Evolutionary conservation across 192 early-diverging fungal genomes (phyloP).

Genomic region (Coemansia sp.): DNA sequence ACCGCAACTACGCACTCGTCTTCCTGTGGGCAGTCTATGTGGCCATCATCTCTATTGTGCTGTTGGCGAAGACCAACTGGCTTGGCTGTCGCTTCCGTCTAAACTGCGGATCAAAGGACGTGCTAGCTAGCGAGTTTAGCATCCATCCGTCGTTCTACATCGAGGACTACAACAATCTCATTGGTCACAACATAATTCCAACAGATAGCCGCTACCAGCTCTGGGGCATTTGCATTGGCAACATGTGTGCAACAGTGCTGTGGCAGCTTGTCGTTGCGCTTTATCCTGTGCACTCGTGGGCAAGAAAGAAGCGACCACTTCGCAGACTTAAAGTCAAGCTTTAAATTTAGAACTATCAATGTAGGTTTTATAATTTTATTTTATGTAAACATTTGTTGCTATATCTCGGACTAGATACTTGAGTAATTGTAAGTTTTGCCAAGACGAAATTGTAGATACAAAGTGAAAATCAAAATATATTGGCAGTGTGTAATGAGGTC

Average conservation of each 20-base stretch:
- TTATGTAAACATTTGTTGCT: no score
- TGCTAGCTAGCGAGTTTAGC: constrained; percentile 20
- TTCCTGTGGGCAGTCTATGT: constrained; percentile 57
- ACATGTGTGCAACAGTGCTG: constrained; percentile 44
- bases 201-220: constrained; percentile 57
- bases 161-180: constrained; percentile 58
- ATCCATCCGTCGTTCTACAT: constrained; percentile 30
- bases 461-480: no score
- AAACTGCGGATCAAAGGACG: constrained; percentile 63
- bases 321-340: constrained; percentile 19
- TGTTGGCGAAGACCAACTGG: constrained; percentile 63
- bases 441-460: no score
- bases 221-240: constrained; percentile 56
- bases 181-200: constrained; percentile 62
- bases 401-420: no score
- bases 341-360: background rate
- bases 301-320: constrained; percentile 54
- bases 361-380: background rate
- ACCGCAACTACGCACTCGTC: constrained; percentile 60
- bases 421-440: no score
- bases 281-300: constrained; percentile 50
- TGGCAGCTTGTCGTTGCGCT: constrained; percentile 57
- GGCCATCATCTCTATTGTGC: constrained; percentile 53
- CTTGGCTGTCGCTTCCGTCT: constrained; percentile 61
- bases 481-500: no score